Base-by-base conservation (phyloP, 139 green algal genomes). In the Deuterostichococcus epilithicus region DNA sequence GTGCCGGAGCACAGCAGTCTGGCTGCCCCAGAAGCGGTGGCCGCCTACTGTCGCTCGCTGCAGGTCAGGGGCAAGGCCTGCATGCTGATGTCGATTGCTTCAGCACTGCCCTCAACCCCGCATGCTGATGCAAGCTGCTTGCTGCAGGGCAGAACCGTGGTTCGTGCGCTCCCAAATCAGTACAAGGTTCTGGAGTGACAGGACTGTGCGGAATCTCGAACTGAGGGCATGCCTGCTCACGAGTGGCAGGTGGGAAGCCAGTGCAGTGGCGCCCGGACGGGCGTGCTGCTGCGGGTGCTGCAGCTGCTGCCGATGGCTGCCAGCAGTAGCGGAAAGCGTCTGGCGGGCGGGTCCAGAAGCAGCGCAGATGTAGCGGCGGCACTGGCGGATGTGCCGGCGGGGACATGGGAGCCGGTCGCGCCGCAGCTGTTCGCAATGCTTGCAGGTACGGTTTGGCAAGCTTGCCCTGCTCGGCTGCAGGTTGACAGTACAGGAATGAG, bases 351-450 rank as follows among this genome's bases (percentile, higher is more conserved):
- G n/a, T n/a, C n/a, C n/a, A n/a, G n/a, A n/a, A n/a, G n/a, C n/a
- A n/a, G n/a, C n/a, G n/a, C n/a, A n/a, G n/a, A n/a, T n/a, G n/a
- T n/a, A n/a, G n/a, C n/a, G n/a, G n/a, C n/a, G n/a, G n/a, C n/a
- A n/a, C 75, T 90, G n/a, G 58, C 37, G 35, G 18, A 36, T 52
- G 25, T 84, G 42, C 72, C 87, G 37, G 80, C 86, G 5, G 38
- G 65, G 1, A 76, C 68, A 0, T 92, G 89, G 89, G 78, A 84
- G 38, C 76, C 81, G 25, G 58, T 89, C 28, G 73, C 82, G 4
- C 83, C 88, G 5, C 89, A 92, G 83, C 86, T 94, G 42, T 73
- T 94, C 23, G 85, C 81, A 2, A 72, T 84, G 75, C 81, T 94
- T 68, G 69, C 79, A 37, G n/a, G 66, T 44, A 8, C 66, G 25